A percentile compares a stretch with the other conserved stretches of the same genome.
Conservation (phyloP, 495 filamentous ascomycete genomes). For the Lophiotrema nucula region DNA sequence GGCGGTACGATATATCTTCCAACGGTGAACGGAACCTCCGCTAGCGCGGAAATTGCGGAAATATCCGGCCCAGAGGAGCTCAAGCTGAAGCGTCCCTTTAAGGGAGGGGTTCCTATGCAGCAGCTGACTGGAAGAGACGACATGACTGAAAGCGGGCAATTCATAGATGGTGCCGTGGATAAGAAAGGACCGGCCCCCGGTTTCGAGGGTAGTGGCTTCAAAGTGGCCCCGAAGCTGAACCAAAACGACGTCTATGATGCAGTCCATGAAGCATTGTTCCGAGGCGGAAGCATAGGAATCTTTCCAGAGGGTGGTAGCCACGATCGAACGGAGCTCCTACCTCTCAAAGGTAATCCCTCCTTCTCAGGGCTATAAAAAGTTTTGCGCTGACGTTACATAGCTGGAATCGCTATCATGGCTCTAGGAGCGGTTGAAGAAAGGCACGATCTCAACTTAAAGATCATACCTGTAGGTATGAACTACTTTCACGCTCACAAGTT, state of each 20-base stretch:
- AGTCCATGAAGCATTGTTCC: slow-evolving; percentile 77
- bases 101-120: slow-evolving; percentile 60
- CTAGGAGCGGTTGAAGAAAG: slow-evolving; percentile 86
- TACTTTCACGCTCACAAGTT: slow-evolving; percentile 99
- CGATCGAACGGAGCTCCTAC: slow-evolving; percentile 88
- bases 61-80: slow-evolving; percentile 80
- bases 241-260: slow-evolving; percentile 91
- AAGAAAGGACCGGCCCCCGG: slow-evolving; percentile 34
- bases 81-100: slow-evolving; percentile 81
- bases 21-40: slow-evolving; percentile 70
- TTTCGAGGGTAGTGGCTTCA: slow-evolving; percentile 79
- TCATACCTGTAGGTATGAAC: slow-evolving; percentile 99
- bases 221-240: slow-evolving; percentile 89
- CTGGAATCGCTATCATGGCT: slow-evolving; percentile 97
- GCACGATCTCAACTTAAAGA: slow-evolving; percentile 88
- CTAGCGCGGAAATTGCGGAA: slow-evolving; percentile 76
- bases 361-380: too few relatives aligned
- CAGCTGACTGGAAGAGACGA: slow-evolving; percentile 80
- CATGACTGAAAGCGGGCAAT: slow-evolving; percentile 59
- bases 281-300: slow-evolving; percentile 89
- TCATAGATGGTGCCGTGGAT: slow-evolving; percentile 37
- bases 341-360: slow-evolving; percentile 68
- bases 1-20: slow-evolving; percentile 87
- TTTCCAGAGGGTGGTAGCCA: slow-evolving; percentile 98
- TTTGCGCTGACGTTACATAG: slow-evolving; percentile 46